Evolutionary conservation across 169 alveolate genomes (phyloP).

Genomic region (Perkinsus chesapeaki): DNA sequence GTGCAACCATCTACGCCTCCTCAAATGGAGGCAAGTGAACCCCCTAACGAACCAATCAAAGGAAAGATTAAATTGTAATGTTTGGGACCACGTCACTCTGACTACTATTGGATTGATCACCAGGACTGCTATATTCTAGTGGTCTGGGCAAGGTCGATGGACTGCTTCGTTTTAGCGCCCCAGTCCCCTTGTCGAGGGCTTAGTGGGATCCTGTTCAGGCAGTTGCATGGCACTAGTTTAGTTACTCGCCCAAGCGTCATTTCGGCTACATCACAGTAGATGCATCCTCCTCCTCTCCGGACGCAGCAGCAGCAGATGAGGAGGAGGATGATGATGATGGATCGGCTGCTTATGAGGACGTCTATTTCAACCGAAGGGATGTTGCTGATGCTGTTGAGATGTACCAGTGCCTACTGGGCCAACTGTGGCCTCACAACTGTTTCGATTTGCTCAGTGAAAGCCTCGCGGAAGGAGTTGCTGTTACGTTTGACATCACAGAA

Average conservation of each 20-base stretch:
- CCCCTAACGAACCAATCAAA: not conserved
- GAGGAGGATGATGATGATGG: not conserved
- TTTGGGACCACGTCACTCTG: too few relatives aligned
- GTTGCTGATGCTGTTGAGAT: not conserved
- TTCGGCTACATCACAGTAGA: not conserved
- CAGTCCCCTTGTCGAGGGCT: too few relatives aligned
- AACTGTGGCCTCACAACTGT: not conserved
- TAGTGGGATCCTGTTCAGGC: too few relatives aligned
- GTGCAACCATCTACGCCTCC: not conserved
- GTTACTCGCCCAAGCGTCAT: not conserved
- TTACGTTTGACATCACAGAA: not conserved
- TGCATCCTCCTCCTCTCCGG: too few relatives aligned
- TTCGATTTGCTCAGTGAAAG: not conserved
- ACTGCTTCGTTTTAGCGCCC: too few relatives aligned
- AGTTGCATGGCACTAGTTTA: too few relatives aligned
- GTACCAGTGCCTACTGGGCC: too few relatives aligned
- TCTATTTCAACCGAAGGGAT: not conserved
- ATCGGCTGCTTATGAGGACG: not conserved
- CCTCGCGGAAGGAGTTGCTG: not conserved
- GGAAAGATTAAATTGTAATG: not conserved
- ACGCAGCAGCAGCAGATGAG: not conserved
- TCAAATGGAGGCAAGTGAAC: not conserved
- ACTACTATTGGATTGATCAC: too few relatives aligned
- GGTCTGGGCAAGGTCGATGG: too few relatives aligned
- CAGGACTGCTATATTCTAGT: too few relatives aligned